Conservation (phyloP, 2,329 filamentous ascomycete genomes). For the Dactylellina drechsleri region DNA sequence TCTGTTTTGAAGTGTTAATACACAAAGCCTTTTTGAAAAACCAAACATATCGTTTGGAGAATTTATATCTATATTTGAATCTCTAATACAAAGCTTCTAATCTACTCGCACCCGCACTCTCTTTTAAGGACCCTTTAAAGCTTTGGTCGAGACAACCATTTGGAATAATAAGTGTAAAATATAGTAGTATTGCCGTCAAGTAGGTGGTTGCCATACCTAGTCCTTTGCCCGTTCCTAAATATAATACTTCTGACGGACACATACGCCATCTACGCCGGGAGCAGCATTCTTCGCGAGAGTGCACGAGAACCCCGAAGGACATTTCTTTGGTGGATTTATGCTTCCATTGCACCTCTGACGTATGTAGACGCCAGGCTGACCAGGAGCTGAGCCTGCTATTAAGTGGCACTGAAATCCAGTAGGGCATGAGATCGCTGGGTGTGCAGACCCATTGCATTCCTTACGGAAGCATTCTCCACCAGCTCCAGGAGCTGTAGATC, state of each 20-base stretch:
- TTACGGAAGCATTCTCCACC: conserved; percentile 4
- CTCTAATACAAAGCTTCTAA: too few relatives aligned
- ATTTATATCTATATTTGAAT: too few relatives aligned
- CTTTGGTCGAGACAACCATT: too few relatives aligned
- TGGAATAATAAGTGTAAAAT: too few relatives aligned
- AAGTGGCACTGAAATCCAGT: conserved; percentile 10
- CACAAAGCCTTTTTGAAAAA: too few relatives aligned
- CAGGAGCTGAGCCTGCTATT: background rate
- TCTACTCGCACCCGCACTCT: too few relatives aligned
- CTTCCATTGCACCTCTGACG: conserved; percentile 1
- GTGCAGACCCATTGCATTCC: conserved; percentile 12
- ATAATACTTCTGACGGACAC: background rate
- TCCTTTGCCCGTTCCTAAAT: too few relatives aligned
- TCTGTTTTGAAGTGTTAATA: too few relatives aligned
- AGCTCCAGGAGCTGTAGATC: background rate
- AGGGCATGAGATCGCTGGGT: conserved; percentile 9
- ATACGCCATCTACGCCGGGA: background rate
- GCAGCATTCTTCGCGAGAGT: background rate
- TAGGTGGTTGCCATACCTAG: too few relatives aligned
- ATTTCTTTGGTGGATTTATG: conserved; percentile 9
- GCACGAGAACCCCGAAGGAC: conserved; percentile 6
- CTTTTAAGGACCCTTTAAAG: too few relatives aligned
- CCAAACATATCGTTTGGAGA: too few relatives aligned
- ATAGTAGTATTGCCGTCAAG: too few relatives aligned
- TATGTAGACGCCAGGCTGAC: conserved; percentile 14